A percentile compares a stretch with the other conserved stretches of the same genome.
phyloP scores from a whole-genome alignment of 2,329 filamentous ascomycete species.

The Rhynchosporium agropyri region DNA sequence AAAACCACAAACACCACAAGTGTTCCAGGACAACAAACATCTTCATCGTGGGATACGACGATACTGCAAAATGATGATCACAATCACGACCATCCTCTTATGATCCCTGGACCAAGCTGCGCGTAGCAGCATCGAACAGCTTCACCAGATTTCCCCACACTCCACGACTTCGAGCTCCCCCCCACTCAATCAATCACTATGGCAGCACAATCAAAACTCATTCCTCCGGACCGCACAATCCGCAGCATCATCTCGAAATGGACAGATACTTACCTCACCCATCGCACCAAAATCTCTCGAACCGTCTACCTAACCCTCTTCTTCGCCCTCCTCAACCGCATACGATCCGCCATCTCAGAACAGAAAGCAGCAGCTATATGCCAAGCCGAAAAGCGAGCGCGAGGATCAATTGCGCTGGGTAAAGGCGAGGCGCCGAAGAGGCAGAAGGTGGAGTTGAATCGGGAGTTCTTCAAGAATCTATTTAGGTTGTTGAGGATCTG shows the following conservation, averaged over 20 bases:
- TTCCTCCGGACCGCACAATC: constrained; percentile 62
- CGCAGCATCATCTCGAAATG: constrained; percentile 67
- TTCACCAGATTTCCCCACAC: constrained; percentile 31
- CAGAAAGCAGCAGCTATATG: constrained; percentile 82
- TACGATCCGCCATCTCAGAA: constrained; percentile 88
- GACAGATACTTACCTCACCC: constrained; percentile 72
- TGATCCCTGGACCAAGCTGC: constrained; percentile 11
- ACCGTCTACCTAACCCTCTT: constrained; percentile 82
- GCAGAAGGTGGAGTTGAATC: constrained; percentile 89
- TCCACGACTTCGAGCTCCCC: neutral
- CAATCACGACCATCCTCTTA: neutral
- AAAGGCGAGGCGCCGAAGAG: constrained; percentile 47
- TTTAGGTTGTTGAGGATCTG: constrained; percentile 81
- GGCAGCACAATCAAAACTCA: constrained; percentile 78
- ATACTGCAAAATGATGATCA: constrained; percentile 2
- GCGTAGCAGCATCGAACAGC: constrained; percentile 21
- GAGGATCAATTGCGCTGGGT: constrained; percentile 52
- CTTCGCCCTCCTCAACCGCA: constrained; percentile 78
- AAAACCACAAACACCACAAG: neutral
- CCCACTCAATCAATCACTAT: constrained; percentile 48
- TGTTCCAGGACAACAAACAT: neutral
- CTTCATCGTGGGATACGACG: neutral
- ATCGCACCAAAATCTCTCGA: constrained; percentile 81
- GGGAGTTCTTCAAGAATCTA: constrained; percentile 73
- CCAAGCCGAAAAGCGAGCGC: constrained; percentile 60